These are phyloP conservation scores for Aspergillus fumigatiaffinis DNA, from an alignment of 2,329 filamentous ascomycete genomes.

Conservation along the genomic window DNA sequence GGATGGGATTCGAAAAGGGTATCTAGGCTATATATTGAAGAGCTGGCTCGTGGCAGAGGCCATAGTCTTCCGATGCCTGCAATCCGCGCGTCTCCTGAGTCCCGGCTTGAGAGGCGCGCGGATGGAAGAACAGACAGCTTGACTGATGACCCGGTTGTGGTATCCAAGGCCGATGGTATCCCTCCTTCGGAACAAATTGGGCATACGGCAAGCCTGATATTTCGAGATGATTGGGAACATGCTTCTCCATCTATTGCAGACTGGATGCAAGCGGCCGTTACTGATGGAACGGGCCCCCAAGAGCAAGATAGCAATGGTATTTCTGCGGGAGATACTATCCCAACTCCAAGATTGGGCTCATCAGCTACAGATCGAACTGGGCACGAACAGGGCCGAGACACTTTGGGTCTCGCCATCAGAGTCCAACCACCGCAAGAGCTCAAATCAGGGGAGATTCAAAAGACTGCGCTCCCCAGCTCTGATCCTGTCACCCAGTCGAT, in stretches of 20 bases:
- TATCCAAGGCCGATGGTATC: slow-evolving; percentile 30
- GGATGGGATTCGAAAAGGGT: slow-evolving; percentile 54
- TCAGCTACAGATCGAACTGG: slow-evolving; percentile 11
- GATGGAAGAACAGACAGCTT: slow-evolving; percentile 25
- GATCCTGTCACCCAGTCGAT: slow-evolving; percentile 9
- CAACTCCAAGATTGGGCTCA: slow-evolving; percentile 23
- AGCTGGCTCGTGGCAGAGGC: slow-evolving; percentile 37
- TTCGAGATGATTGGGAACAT: slow-evolving; percentile 46
- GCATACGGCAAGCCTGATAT: slow-evolving; percentile 42
- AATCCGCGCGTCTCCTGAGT: slow-evolving; percentile 20
- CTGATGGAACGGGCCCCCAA: slow-evolving; percentile 37
- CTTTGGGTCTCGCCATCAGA: slow-evolving; percentile 45
- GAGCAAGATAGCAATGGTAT: slow-evolving; percentile 20
- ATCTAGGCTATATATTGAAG: slow-evolving; percentile 53
- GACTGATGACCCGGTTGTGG: slow-evolving; percentile 34
- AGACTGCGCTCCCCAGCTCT: slow-evolving; percentile 34
- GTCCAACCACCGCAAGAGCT: slow-evolving; percentile 29
- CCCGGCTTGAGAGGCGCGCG: slow-evolving; percentile 9
- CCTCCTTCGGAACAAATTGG: slow-evolving; percentile 20
- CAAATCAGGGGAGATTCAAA: slow-evolving; percentile 21
- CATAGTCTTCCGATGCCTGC: slow-evolving; percentile 20
- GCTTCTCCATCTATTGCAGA: slow-evolving; percentile 48
- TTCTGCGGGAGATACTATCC: slow-evolving; percentile 15
- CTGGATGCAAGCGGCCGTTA: slow-evolving; percentile 45
- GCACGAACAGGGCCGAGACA: slow-evolving; percentile 27